phyloP scores from a whole-genome alignment of 768 basidiomycete genomes.

The Kondoa subrosea region DNA sequence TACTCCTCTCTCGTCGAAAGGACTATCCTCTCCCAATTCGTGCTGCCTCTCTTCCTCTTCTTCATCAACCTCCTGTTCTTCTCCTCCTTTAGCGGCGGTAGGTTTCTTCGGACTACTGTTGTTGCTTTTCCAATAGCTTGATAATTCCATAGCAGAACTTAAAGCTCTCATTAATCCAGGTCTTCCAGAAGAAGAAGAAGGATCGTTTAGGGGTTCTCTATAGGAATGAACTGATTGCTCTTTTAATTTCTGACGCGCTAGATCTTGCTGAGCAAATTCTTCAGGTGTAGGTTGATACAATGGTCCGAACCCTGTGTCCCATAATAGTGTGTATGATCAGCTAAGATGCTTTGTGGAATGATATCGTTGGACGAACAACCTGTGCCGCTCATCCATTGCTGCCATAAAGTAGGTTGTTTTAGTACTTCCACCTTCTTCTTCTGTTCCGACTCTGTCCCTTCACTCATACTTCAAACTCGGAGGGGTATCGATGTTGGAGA shows the following conservation, averaged over 20 bases:
- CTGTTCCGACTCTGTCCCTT: not conserved
- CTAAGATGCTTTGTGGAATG: not conserved
- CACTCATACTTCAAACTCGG: not conserved
- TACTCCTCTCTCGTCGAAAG: too few relatives aligned
- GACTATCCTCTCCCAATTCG: too few relatives aligned
- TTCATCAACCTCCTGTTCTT: not conserved
- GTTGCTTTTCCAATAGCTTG: not conserved
- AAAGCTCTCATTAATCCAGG: not conserved
- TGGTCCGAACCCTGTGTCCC: not conserved
- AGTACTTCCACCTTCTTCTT: not conserved
- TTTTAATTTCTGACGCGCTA: not conserved
- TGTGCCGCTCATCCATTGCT: constrained; percentile 3
- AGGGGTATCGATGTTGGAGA: too few relatives aligned
- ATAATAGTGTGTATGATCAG: not conserved
- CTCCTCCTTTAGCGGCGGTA: not conserved
- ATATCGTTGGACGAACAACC: not conserved
- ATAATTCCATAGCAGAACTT: not conserved
- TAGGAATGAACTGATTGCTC: not conserved
- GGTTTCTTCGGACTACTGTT: too few relatives aligned
- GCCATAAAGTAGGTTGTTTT: not conserved
- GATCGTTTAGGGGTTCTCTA: too few relatives aligned
- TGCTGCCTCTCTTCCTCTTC: not conserved
- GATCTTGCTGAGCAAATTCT: not conserved
- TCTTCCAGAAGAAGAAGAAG: not conserved
- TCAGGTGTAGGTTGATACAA: not conserved